Base-by-base conservation (phyloP, 2,329 filamentous ascomycete species). In the Camptophora hylomeconis region DNA sequence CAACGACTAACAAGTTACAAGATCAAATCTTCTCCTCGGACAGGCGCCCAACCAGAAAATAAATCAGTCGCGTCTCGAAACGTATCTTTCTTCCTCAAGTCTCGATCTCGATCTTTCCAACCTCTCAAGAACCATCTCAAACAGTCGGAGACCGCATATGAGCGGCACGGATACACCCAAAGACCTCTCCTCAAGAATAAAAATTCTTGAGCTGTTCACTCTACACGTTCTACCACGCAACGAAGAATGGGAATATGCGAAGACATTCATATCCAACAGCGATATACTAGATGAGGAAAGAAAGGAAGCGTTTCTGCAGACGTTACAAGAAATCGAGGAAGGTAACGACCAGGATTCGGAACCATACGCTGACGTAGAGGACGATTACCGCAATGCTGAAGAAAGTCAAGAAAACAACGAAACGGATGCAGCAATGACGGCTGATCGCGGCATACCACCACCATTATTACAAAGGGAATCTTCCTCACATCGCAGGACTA, bases 241-340 rank as follows among this genome's bases (percentile, higher is more conserved):
- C 45, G 75, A 82, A 32, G 84, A 95, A 57, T 98, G 89, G 89
- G 82, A 93, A 34, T 94, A 94, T 46, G 83, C 89, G 3, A 72
- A 74, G 35, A 81, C 92, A 44, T 95, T 95, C 52, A 92, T 95
- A 47, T 73, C 67, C 46, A 72, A 83, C 47, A 89, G 76, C 51
- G 75, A 87, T 25, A 73, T 93, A 15, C 67, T 98, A 1, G 87
- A 95, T 51, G 87, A 94, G 7, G 89, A 95, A 58, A 72, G 82
- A 24, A 75, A 82, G 38, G 83, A 95, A 45, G 76, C 81, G 1
- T 94, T 95, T 51, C 58, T 92, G 10, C 78, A 87, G 44, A 87
- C 86, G 4, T 63, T 95, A 10, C 74, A 92, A 49, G 77, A 73
- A 30, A 61, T 95, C 17, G 78, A 80, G 44, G 84, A 93, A 41